Conservation (phyloP, 805 yeast species). For the Teunomyces kruisii region DNA sequence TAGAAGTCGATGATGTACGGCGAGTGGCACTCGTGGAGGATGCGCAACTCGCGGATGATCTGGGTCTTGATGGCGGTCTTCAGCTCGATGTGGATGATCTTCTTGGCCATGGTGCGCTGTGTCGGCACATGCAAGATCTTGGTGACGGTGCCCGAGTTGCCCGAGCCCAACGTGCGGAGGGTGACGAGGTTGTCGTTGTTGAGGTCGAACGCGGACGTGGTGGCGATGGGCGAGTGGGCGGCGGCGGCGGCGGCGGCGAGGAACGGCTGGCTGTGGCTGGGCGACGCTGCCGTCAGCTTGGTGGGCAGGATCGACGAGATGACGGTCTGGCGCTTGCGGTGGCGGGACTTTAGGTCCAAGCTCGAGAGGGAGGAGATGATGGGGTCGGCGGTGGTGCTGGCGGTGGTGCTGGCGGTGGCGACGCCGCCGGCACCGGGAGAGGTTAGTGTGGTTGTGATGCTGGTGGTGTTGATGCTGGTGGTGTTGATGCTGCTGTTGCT, state of each 20-base stretch:
- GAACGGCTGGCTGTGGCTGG: constrained; percentile 8
- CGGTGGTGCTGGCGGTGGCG: constrained; percentile 7
- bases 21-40: constrained; percentile 84
- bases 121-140: constrained; percentile 89
- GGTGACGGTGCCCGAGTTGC: constrained; percentile 90
- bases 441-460: constrained; percentile 22
- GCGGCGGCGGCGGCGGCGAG: constrained; percentile 22
- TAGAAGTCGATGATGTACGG: constrained; percentile 85
- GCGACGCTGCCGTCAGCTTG: constrained; percentile 25
- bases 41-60: constrained; percentile 82
- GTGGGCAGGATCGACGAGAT: constrained; percentile 45
- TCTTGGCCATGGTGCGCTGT: constrained; percentile 85
- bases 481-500: neutral
- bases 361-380: no score
- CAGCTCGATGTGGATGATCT: constrained; percentile 81
- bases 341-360: constrained; percentile 5
- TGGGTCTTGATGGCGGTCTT: constrained; percentile 78
- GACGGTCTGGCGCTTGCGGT: constrained; percentile 40
- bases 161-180: constrained; percentile 80
- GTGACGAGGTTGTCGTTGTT: constrained; percentile 65
- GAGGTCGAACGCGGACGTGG: constrained; percentile 31
- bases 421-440: no score
- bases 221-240: constrained; percentile 15
- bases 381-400: constrained; percentile 28
- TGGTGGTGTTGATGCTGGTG: neutral